Base-by-base conservation (phyloP, 768 basidiomycete species). In the Tricholoma sp. region DNA sequence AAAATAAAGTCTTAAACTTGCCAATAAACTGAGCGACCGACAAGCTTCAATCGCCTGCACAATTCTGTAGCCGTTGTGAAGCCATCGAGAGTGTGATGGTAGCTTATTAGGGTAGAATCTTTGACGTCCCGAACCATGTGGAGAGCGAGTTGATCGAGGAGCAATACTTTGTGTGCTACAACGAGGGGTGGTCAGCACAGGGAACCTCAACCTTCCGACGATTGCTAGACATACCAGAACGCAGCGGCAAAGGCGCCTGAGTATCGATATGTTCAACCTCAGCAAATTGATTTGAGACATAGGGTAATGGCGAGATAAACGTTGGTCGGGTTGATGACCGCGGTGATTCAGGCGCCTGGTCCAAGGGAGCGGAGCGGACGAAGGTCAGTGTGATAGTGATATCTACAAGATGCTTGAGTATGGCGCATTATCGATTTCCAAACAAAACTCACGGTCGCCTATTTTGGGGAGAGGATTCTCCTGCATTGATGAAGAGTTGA, bases 91-190 rank as follows among this genome's bases (percentile, higher is more conserved):
- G 64, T 58, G 1, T 73, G 73, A 37, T 81, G 79, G 51, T 76
- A 74, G 3, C 76, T 77, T 14, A 81, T 73, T 35, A 80, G 70
- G 14, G 78, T 81, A 55, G 70, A 76, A 19, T 61, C 62, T 1
- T 54, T 56, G 9, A 63, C 68, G 6, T 64, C 64, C 37, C 83
- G 80, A 18, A 83, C 69, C 78, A 84, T 77, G 58, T 84, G 83
- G 8, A 83, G 60, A 1, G 82, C 74, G 11, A 84, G 72, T 24
- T 82, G 74, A 59, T 84, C 83, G 24, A 79, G 72, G 18, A 73
- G 58, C 10, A 79, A 67, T 27, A 73, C 63, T 9, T 63, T 60
- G 35, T 73, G 64, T n/a, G 62, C 75, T 76, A 53, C 2, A 57
- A 11, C 34, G 29, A 52, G 22, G 21, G 35, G 27, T 9, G 3